Base-by-base conservation (phyloP, 1,284 basidiomycete species). In the Tilletia indica region DNA sequence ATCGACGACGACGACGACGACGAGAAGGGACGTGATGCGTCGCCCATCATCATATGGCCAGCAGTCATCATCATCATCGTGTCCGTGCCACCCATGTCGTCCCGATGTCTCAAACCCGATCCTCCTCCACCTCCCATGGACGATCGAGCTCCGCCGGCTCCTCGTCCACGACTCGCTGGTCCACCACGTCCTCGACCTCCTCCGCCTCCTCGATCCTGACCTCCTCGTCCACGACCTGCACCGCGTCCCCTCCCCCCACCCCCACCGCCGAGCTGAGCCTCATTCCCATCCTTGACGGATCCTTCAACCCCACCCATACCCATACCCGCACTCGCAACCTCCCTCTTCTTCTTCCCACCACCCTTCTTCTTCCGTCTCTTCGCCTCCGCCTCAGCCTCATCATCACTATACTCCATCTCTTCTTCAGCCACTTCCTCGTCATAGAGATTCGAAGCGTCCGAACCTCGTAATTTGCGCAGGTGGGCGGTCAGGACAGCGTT, bases 371-470 rank as follows among this genome's bases (percentile, higher is more conserved):
- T 64, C 36, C 83, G 76, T 63, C 84, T 77, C 78, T 88, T 91
- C 78, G 89, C 88, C 47, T 89, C 89, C 19, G 89, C 89, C 82
- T 96, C 93, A 70, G 90, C 88, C 82, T 96, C 93, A 77, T 96
- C 93, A 74, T 96, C 93, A 4, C 92, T 93, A 81, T 93, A 96
- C 78, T 95, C 93, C 21, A 93, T 80, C 79, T 95, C 93, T 70
- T 93, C 89, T 14, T 92, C 93, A 2, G 87, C 91, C 0, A 92
- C 91, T 80, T 95, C 93, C 85, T 95, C 93, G 78, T 95, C 93
- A 78, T 93, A 89, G 6, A 93, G 87, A 83, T 95, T 95, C 82
- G 92, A 93, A n/a, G 93, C 93, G 77, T 95, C 93, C 78, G 92
- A 93, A 49, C 93, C 93, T 80, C 90, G 93, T 64, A 88, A 75